Conservation (phyloP, 306 rosid species). For the Senna tora region DNA sequence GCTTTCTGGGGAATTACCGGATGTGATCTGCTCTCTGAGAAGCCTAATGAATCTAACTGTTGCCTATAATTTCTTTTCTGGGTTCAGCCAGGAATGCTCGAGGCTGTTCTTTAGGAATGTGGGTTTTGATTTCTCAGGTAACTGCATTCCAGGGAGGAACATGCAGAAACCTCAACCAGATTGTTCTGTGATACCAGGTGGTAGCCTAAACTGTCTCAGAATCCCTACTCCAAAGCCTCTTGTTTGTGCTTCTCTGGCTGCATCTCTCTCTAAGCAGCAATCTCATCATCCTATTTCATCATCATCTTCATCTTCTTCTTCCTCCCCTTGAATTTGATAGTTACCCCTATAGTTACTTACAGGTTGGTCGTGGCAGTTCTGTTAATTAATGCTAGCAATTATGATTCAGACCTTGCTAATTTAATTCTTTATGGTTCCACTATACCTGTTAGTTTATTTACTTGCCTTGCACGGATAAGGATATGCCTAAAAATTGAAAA, state of each 20-base stretch:
- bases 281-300: conserved; percentile 1
- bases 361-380: conserved; percentile 46
- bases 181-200: conserved; percentile 83
- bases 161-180: conserved; percentile 92
- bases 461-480: conserved; percentile 19
- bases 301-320: conserved; percentile 55
- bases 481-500: conserved; percentile 30
- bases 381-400: conserved; percentile 49
- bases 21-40: conserved; percentile 67
- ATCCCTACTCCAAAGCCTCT: conserved; percentile 77
- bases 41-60: conserved; percentile 79
- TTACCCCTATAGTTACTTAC: conserved; percentile 39
- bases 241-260: conserved; percentile 60
- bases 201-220: conserved; percentile 77
- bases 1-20: conserved; percentile 90
- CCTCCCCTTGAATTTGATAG: conserved; percentile 61
- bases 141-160: conserved; percentile 83
- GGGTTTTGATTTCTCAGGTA: conserved; percentile 83
- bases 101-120: conserved; percentile 61
- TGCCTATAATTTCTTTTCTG: conserved; percentile 93
- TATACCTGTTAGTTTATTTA: conserved; percentile 24
- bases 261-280: conserved; percentile 36
- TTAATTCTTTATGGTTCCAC: conserved; percentile 48
- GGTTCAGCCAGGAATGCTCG: conserved; percentile 80
- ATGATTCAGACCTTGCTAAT: conserved; percentile 47